A percentile compares a stretch with the other conserved stretches of the same genome.
Evolutionary conservation across 2,329 filamentous ascomycete species (phyloP).

Genomic region (Nothomitra cinnamomea): DNA sequence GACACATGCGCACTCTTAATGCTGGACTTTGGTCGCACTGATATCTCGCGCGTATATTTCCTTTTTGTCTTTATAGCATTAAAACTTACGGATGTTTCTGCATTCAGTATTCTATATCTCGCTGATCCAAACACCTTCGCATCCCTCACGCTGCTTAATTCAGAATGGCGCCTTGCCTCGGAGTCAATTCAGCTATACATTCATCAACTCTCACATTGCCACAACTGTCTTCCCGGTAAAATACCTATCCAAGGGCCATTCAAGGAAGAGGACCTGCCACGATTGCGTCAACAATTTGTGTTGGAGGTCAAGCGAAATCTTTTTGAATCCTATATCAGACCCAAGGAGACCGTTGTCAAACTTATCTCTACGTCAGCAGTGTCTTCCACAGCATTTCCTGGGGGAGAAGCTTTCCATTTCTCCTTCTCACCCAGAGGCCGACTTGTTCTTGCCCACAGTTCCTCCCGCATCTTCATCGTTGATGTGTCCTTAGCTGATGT

Average conservation of each 20-base stretch:
- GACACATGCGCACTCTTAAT: slow-evolving; percentile 6
- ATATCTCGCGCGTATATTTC: not conserved
- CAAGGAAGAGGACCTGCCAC: slow-evolving; percentile 35
- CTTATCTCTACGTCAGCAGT: slow-evolving; percentile 72
- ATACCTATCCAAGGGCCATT: slow-evolving; percentile 24
- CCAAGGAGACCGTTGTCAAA: slow-evolving; percentile 54
- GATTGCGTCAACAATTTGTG: slow-evolving; percentile 48
- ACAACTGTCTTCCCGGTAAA: slow-evolving; percentile 8
- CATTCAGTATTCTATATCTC: slow-evolving; percentile 38
- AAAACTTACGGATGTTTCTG: slow-evolving; percentile 11
- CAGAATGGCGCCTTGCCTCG: slow-evolving; percentile 46
- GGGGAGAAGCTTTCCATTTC: slow-evolving; percentile 75
- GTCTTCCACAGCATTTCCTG: slow-evolving; percentile 61
- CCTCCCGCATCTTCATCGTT: slow-evolving; percentile 66
- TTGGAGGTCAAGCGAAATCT: slow-evolving; percentile 59
- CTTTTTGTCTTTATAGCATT: not conserved
- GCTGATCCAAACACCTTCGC: slow-evolving; percentile 48
- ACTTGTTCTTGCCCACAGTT: slow-evolving; percentile 65
- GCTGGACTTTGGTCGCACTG: slow-evolving; percentile 6
- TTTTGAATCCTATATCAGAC: slow-evolving; percentile 59
- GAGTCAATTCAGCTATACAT: slow-evolving; percentile 47
- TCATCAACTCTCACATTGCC: slow-evolving; percentile 43
- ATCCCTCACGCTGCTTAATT: slow-evolving; percentile 46
- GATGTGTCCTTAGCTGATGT: slow-evolving; percentile 45
- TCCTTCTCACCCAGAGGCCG: slow-evolving; percentile 59